Percentiles rank a stretch among this genome's conserved stretches.
These are phyloP conservation scores for Clarireedia sp. DNA, from an alignment of 2,329 filamentous ascomycete genomes.

Conservation along the genomic window DNA sequence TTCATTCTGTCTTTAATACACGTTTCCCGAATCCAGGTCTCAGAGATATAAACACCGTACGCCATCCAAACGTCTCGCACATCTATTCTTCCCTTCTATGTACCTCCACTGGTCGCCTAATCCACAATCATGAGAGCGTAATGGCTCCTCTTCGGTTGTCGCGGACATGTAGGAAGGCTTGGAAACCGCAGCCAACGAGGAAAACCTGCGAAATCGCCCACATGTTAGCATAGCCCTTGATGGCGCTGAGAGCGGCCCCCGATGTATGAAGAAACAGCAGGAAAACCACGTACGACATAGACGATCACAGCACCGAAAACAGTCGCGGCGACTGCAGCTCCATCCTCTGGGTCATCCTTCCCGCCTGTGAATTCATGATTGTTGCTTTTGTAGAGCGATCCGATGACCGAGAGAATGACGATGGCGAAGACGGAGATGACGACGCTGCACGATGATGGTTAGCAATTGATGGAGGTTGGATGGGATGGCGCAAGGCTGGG, in stretches of 20 bases:
- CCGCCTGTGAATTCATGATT: slow-evolving; percentile 81
- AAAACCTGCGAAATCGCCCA: slow-evolving; percentile 54
- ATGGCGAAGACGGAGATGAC: slow-evolving; percentile 60
- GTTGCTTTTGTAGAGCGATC: slow-evolving; percentile 67
- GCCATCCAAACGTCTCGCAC: slow-evolving; percentile 9
- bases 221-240: background rate
- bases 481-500: slow-evolving; percentile 6
- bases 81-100: slow-evolving; percentile 7
- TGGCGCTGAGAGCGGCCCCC: no score
- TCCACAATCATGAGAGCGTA: slow-evolving; percentile 45
- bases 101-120: slow-evolving; percentile 1
- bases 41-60: slow-evolving; percentile 17
- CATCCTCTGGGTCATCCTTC: slow-evolving; percentile 53
- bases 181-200: slow-evolving; percentile 83
- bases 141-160: slow-evolving; percentile 80
- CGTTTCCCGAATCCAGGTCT: background rate
- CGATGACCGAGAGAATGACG: slow-evolving; percentile 54
- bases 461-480: slow-evolving; percentile 4
- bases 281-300: slow-evolving; percentile 64
- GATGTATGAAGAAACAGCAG: background rate
- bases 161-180: slow-evolving; percentile 78
- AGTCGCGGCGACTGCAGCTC: slow-evolving; percentile 69
- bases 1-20: background rate
- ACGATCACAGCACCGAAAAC: slow-evolving; percentile 84
- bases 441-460: slow-evolving; percentile 46